These are phyloP conservation scores for Draba incana DNA, from an alignment of 345 rosid species.

Conservation along the genomic window DNA sequence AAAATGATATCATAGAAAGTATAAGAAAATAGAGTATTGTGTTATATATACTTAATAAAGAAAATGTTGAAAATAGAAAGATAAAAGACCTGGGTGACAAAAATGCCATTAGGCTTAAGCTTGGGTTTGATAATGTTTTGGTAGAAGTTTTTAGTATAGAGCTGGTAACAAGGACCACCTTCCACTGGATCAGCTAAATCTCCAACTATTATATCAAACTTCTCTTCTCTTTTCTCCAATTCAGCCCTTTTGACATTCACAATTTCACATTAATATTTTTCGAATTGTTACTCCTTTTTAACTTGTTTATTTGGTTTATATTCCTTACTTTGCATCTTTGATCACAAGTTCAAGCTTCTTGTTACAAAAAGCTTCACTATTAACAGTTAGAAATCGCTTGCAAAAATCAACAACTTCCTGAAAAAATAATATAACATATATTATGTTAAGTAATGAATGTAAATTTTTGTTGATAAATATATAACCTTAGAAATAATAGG, in stretches of 20 bases:
- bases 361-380: conserved; percentile 74
- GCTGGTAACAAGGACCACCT: conserved; percentile 98
- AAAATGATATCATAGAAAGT: not conserved
- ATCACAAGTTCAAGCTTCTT: conserved; percentile 79
- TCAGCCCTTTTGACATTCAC: conserved; percentile 62
- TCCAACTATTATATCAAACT: conserved; percentile 89
- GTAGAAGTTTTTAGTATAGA: conserved; percentile 92
- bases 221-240: conserved; percentile 68
- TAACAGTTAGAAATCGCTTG: conserved; percentile 63
- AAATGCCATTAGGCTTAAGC: conserved; percentile 76
- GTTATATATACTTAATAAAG: no score
- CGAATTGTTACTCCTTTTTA: no score
- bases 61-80: not conserved
- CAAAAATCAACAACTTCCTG: conserved; percentile 97
- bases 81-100: conserved; percentile 77
- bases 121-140: conserved; percentile 75
- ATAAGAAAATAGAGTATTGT: not conserved
- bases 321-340: conserved; percentile 81
- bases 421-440: not conserved
- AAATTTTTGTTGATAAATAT: not conserved
- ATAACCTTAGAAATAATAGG: not conserved
- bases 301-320: no score
- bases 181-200: conserved; percentile 97
- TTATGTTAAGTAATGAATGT: conserved; percentile 23
- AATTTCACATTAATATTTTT: not conserved